Evolutionary conservation across 2,329 filamentous ascomycete species (phyloP).

Genomic region (Cladosporium sp.): DNA sequence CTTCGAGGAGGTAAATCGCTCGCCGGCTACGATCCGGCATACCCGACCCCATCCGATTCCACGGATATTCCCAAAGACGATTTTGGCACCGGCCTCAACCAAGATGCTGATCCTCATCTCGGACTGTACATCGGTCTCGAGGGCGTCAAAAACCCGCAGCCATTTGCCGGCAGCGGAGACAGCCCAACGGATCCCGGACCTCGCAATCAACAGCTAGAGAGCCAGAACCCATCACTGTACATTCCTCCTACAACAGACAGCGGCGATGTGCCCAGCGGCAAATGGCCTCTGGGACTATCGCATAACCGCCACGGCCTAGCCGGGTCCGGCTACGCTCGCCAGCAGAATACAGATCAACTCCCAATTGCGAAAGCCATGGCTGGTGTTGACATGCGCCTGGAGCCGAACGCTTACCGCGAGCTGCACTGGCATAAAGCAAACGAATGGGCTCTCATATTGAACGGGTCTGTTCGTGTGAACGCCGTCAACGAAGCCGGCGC

Average conservation of each 20-base stretch:
- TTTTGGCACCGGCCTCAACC: conserved; percentile 40
- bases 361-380: conserved; percentile 45
- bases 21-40: conserved; percentile 31
- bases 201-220: conserved; percentile 39
- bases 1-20: conserved; percentile 37
- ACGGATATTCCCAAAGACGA: conserved; percentile 36
- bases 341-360: conserved; percentile 42
- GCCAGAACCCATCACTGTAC: conserved; percentile 43
- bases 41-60: conserved; percentile 31
- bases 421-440: conserved; percentile 38
- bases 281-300: conserved; percentile 45
- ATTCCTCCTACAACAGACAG: conserved; percentile 42
- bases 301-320: conserved; percentile 43
- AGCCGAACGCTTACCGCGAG: conserved; percentile 36
- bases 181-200: conserved; percentile 42
- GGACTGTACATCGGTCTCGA: conserved; percentile 43
- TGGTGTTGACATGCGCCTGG: conserved; percentile 44
- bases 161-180: conserved; percentile 40
- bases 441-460: conserved; percentile 36
- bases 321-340: conserved; percentile 43
- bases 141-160: conserved; percentile 43
- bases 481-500: conserved; percentile 36
- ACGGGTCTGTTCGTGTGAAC: conserved; percentile 33
- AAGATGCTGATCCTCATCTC: conserved; percentile 39
- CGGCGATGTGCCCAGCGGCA: conserved; percentile 42